A percentile compares a stretch with the other conserved stretches of the same genome.
These are phyloP conservation scores for Cenchrus americanus DNA, from an alignment of 176 grass and related monocot species.

Conservation along the genomic window DNA sequence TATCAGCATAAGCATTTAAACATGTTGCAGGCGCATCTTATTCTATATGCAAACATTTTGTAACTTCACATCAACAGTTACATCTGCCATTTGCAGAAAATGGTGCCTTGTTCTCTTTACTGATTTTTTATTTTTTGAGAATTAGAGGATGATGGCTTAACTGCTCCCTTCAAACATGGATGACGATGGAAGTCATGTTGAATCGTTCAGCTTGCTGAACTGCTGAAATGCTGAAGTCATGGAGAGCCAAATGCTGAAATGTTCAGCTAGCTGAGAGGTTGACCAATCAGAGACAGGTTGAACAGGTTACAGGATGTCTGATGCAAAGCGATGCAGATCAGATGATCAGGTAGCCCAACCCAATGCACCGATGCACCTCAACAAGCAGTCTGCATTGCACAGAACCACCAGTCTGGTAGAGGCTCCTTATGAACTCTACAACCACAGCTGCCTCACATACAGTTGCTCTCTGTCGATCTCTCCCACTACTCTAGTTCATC, in stretches of 20 bases:
- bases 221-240: no score
- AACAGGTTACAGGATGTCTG: neutral
- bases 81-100: neutral
- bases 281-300: neutral
- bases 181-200: neutral
- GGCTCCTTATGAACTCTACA: constrained; percentile 29
- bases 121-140: neutral
- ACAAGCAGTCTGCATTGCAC: constrained; percentile 37
- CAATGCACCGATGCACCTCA: neutral
- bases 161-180: neutral
- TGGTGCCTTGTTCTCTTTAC: neutral
- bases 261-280: constrained; percentile 5
- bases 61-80: neutral
- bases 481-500: constrained; percentile 35
- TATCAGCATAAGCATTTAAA: constrained; percentile 12
- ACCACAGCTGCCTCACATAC: constrained; percentile 29
- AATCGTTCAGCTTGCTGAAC: neutral
- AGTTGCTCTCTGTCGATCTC: neutral
- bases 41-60: neutral
- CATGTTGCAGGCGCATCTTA: neutral
- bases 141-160: neutral
- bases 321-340: constrained; percentile 13
- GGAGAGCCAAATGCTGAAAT: neutral
- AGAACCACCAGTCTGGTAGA: constrained; percentile 38
- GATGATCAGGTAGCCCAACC: constrained; percentile 6